Percentiles rank a stretch among this genome's conserved stretches.
Conservation (phyloP, 495 filamentous ascomycete species). For the Umbilicaria muhlenbergii region DNA sequence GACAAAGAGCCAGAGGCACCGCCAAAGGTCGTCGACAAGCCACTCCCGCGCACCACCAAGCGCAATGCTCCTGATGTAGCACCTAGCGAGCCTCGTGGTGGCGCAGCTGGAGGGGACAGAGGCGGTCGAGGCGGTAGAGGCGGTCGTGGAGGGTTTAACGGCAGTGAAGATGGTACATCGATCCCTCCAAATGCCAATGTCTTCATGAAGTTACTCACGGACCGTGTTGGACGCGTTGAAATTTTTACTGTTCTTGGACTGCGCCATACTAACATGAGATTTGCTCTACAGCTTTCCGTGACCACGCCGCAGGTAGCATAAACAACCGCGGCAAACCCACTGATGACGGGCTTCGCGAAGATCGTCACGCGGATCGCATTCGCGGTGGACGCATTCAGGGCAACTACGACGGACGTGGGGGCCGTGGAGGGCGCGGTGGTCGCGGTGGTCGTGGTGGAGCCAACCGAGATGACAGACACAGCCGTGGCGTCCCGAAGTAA, state of each 20-base stretch:
- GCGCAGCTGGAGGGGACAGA: slow-evolving; percentile 24
- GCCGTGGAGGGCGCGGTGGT: slow-evolving; percentile 40
- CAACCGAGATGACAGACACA: slow-evolving; percentile 67
- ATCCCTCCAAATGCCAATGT: background rate
- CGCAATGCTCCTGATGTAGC: slow-evolving; percentile 73
- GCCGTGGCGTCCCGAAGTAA: slow-evolving; percentile 57
- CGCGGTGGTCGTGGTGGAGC: slow-evolving; percentile 35
- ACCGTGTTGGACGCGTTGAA: background rate
- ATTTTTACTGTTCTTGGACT: slow-evolving; percentile 2
- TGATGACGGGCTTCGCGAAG: slow-evolving; percentile 46
- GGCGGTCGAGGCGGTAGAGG: slow-evolving; percentile 34
- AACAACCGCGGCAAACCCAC: slow-evolving; percentile 72
- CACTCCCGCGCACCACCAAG: slow-evolving; percentile 63
- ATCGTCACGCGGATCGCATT: slow-evolving; percentile 25
- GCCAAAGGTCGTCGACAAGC: slow-evolving; percentile 75
- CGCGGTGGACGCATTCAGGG: slow-evolving; percentile 27
- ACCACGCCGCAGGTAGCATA: slow-evolving; percentile 65
- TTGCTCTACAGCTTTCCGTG: slow-evolving; percentile 58
- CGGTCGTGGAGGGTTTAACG: slow-evolving; percentile 37
- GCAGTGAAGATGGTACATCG: slow-evolving; percentile 71
- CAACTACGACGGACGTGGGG: slow-evolving; percentile 32
- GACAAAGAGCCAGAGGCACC: slow-evolving; percentile 61
- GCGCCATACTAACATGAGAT: slow-evolving; percentile 5
- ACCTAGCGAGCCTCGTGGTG: slow-evolving; percentile 26
- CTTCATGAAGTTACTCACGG: slow-evolving; percentile 8